Conservation (phyloP, 306 rosid species). For the Quercus ilex region DNA sequence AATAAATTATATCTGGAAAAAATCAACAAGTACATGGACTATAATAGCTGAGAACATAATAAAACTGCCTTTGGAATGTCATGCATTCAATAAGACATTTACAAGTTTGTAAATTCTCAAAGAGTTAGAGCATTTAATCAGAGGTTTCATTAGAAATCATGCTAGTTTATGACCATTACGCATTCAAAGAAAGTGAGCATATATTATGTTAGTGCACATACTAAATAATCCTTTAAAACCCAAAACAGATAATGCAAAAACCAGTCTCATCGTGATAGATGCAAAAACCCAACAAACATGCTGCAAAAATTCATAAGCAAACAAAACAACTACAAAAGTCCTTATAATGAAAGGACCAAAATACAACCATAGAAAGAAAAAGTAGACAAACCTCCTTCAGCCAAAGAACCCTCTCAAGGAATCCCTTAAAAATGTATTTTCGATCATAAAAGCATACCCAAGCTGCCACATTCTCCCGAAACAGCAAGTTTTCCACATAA, state of each 20-base stretch:
- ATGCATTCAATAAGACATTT: neutral
- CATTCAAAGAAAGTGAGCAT: neutral
- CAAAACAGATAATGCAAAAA: neutral
- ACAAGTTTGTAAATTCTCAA: neutral
- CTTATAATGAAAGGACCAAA: neutral
- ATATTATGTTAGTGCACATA: neutral
- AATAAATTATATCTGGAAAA: too few relatives aligned
- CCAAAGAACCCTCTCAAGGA: constrained; percentile 83
- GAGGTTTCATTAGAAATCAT: neutral
- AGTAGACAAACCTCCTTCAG: constrained; percentile 68
- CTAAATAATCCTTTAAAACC: neutral
- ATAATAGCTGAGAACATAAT: too few relatives aligned
- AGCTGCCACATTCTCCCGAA: constrained; percentile 91
- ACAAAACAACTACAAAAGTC: neutral
- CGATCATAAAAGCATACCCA: constrained; percentile 89
- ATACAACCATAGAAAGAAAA: neutral
- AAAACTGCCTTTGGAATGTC: neutral
- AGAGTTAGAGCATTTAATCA: neutral
- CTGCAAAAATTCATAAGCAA: neutral
- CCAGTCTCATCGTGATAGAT: neutral
- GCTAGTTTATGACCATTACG: neutral
- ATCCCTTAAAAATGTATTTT: constrained; percentile 70
- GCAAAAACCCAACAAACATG: neutral
- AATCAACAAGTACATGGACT: too few relatives aligned
- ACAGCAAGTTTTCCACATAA: constrained; percentile 40